These are phyloP conservation scores for Leccinum barrowsii DNA, from an alignment of 768 basidiomycete genomes.

Conservation along the genomic window DNA sequence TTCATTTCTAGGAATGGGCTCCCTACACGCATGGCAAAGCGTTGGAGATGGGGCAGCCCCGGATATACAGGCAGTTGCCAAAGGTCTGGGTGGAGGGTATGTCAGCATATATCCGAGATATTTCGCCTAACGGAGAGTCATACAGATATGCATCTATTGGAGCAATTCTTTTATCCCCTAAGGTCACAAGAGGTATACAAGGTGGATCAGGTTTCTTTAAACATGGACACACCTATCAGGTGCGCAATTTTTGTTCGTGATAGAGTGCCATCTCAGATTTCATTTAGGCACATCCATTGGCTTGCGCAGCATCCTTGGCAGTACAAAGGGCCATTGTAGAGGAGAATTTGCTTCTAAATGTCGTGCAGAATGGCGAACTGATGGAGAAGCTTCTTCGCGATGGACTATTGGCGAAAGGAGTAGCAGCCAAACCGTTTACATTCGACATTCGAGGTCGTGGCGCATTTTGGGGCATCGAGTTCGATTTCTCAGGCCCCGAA, in stretches of 20 bases:
- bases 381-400: constrained; percentile 53
- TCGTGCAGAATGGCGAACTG: constrained; percentile 56
- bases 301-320: constrained; percentile 77
- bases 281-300: constrained; percentile 63
- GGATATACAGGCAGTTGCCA: constrained; percentile 86
- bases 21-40: constrained; percentile 81
- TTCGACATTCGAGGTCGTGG: constrained; percentile 85
- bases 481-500: constrained; percentile 55
- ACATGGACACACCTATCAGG: constrained; percentile 87
- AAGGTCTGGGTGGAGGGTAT: constrained; percentile 87
- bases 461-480: constrained; percentile 82
- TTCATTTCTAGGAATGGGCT: constrained; percentile 67
- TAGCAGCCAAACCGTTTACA: constrained; percentile 59
- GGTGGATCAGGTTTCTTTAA: constrained; percentile 71
- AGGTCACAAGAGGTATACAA: constrained; percentile 66
- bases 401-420: constrained; percentile 51
- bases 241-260: constrained; percentile 15
- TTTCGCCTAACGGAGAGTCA: constrained; percentile 6
- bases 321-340: constrained; percentile 70
- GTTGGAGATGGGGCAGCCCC: constrained; percentile 75
- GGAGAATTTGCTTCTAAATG: constrained; percentile 69
- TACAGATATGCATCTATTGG: constrained; percentile 77
- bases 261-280: constrained; percentile 2
- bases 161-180: constrained; percentile 72
- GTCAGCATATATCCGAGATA: constrained; percentile 15